Evolutionary conservation across 331 rosid genomes (phyloP).

Genomic region (Acacia pycnantha): DNA sequence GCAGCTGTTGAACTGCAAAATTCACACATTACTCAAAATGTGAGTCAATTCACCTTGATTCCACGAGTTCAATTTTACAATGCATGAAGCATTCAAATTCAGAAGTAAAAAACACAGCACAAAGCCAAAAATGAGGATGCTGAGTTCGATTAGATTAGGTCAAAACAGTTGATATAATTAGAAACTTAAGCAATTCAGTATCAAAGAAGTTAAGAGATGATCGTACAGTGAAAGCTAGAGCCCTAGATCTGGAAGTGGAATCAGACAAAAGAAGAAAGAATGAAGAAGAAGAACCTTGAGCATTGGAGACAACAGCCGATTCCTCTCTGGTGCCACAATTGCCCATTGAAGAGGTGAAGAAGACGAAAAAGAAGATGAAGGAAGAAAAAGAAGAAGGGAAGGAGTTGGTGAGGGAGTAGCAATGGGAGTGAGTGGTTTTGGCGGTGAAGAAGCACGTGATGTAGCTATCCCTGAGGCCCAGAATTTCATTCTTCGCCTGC

Average conservation of each 20-base stretch:
- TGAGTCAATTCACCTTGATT: neutral
- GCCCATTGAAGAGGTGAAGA: too few species aligned
- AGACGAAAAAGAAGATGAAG: too few species aligned
- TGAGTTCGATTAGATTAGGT: neutral
- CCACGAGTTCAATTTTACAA: neutral
- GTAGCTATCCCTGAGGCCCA: too few species aligned
- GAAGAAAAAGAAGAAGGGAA: too few species aligned
- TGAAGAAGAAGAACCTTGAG: too few species aligned
- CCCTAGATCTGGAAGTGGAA: conserved; percentile 38
- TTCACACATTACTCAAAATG: neutral
- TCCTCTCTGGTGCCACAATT: too few species aligned
- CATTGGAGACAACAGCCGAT: too few species aligned
- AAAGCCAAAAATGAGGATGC: neutral
- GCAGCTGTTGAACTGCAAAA: conserved; percentile 78
- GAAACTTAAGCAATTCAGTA: neutral
- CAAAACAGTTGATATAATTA: neutral
- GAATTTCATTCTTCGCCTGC: too few species aligned
- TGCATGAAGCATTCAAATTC: neutral
- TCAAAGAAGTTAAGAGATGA: neutral
- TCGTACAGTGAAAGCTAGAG: neutral
- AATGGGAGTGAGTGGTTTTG: too few species aligned
- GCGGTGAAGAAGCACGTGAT: too few species aligned
- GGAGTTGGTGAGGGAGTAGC: too few species aligned
- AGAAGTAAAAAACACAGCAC: neutral
- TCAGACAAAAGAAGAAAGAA: too few species aligned